phyloP scores from a whole-genome alignment of 2,329 filamentous ascomycete species.

The Pseudonectria buxi region DNA sequence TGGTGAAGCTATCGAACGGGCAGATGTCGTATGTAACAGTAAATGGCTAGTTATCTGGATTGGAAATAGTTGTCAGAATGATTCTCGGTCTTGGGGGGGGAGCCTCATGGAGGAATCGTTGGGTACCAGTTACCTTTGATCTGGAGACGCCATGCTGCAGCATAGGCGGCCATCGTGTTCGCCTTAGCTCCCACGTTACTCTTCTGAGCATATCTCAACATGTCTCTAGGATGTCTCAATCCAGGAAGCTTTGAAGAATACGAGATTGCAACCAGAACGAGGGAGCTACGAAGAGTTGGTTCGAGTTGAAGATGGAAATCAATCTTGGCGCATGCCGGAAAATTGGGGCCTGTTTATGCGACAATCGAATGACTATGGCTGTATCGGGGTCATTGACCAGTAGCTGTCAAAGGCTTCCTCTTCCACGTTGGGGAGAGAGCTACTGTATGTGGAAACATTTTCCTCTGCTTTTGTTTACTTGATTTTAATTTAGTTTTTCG shows the following conservation, averaged over 20 bases:
- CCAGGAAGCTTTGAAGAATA: background rate
- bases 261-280: background rate
- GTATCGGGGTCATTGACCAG: no score
- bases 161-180: constrained; percentile 16
- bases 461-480: no score
- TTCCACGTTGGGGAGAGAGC: no score
- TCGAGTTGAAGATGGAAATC: no score
- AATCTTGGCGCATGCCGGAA: no score
- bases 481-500: background rate
- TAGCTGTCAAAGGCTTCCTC: no score
- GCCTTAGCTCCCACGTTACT: constrained; percentile 25
- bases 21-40: background rate
- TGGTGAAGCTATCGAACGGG: background rate
- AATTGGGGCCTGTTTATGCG: no score
- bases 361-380: no score
- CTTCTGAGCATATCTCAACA: constrained; percentile 33
- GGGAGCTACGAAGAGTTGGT: background rate
- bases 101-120: no score
- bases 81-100: no score
- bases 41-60: constrained; percentile 5
- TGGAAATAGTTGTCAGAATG: no score
- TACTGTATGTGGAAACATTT: no score
- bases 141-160: constrained; percentile 15
- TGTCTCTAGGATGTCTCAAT: constrained; percentile 17
- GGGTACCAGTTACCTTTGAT: constrained; percentile 13